These are phyloP conservation scores for Withania somnifera DNA, from an alignment of 305 asterid species.

Conservation along the genomic window DNA sequence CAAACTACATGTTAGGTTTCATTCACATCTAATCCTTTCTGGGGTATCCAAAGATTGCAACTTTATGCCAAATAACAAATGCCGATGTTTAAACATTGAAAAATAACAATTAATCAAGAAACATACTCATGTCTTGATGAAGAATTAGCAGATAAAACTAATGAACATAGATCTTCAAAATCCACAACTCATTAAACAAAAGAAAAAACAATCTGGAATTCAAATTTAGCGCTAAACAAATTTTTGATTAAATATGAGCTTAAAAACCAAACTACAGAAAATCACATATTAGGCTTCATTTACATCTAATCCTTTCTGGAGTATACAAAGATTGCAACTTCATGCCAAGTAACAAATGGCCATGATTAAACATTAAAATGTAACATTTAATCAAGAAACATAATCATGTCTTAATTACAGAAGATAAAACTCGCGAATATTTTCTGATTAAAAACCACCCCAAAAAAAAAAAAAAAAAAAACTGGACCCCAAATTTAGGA, in stretches of 20 bases:
- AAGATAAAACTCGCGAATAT: conserved; percentile 3
- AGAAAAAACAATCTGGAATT: too few species aligned
- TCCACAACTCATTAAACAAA: too few species aligned
- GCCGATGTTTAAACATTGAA: not conserved
- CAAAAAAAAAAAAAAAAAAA: not conserved
- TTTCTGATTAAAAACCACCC: not conserved
- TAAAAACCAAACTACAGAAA: not conserved
- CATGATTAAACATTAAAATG: not conserved
- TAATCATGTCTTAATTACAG: not conserved
- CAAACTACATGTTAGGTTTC: not conserved
- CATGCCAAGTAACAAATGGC: not conserved
- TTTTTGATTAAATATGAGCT: not conserved
- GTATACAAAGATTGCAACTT: not conserved
- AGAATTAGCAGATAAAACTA: conserved; percentile 3
- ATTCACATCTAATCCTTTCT: not conserved
- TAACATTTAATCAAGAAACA: not conserved
- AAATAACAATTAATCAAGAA: not conserved
- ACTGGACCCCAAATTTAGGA: not conserved
- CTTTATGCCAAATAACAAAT: not conserved
- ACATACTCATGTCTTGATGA: not conserved
- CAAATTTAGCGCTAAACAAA: not conserved
- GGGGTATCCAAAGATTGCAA: not conserved
- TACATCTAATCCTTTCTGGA: not conserved
- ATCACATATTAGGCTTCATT: not conserved
- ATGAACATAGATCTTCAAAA: too few species aligned